Evolutionary conservation across 2,329 filamentous ascomycete species (phyloP).

Genomic region (Tolypocladium cylindrosporum): DNA sequence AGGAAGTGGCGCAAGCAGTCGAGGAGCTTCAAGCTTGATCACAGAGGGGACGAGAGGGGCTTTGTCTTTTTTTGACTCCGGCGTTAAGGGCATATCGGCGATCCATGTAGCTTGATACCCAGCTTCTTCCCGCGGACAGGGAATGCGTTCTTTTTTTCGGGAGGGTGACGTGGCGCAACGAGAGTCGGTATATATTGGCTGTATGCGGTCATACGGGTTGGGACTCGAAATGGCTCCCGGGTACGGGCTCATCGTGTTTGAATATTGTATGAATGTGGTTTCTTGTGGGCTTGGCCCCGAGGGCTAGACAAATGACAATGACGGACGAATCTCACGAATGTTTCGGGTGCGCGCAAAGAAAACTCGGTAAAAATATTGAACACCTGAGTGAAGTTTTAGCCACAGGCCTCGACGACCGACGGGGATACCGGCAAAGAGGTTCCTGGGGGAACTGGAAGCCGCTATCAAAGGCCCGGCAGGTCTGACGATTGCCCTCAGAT

Average conservation of each 20-base stretch:
- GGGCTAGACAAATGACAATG: neutral
- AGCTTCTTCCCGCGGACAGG: slow-evolving; percentile 16
- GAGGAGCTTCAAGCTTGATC: slow-evolving; percentile 40
- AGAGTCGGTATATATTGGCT: slow-evolving; percentile 4
- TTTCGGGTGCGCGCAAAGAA: neutral
- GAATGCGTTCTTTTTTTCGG: slow-evolving; percentile 13
- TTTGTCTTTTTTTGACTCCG: slow-evolving; percentile 16
- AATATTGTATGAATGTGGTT: slow-evolving; percentile 7
- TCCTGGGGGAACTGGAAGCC: slow-evolving; percentile 4
- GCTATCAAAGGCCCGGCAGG: neutral
- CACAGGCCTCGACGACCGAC: slow-evolving; percentile 3
- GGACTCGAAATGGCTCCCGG: slow-evolving; percentile 3
- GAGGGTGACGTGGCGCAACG: slow-evolving; percentile 6
- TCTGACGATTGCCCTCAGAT: neutral
- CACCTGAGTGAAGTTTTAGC: slow-evolving; percentile 6
- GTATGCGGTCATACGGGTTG: slow-evolving; percentile 6
- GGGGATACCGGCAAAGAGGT: slow-evolving; percentile 6
- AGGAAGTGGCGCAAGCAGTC: slow-evolving; percentile 71
- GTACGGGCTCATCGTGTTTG: slow-evolving; percentile 4
- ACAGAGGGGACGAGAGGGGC: slow-evolving; percentile 13
- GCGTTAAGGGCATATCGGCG: slow-evolving; percentile 19
- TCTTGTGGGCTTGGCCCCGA: neutral
- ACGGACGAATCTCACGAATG: slow-evolving; percentile 1
- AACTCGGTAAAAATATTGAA: neutral
- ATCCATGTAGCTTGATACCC: slow-evolving; percentile 23